Evolutionary conservation across 371 early-diverging fungal species (phyloP).

Genomic region (Mucor saturninus): DNA sequence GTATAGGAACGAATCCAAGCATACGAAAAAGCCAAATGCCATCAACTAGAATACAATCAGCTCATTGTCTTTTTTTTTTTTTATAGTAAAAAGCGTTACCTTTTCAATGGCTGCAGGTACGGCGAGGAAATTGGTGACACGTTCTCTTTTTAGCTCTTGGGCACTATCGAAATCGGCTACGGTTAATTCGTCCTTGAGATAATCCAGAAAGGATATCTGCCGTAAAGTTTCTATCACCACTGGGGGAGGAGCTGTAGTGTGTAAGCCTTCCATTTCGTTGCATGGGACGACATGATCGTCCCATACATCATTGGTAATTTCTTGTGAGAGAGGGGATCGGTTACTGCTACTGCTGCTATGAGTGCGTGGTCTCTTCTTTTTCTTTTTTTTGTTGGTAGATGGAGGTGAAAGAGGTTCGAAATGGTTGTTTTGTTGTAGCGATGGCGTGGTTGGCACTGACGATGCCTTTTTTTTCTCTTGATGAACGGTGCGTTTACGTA

Average conservation of each 20-base stretch:
- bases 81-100: constrained; percentile 35
- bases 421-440: constrained; percentile 14
- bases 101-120: constrained; percentile 86
- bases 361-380: constrained; percentile 8
- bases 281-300: constrained; percentile 14
- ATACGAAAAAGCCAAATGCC: constrained; percentile 89
- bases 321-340: constrained; percentile 16
- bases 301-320: constrained; percentile 8
- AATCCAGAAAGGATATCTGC: constrained; percentile 58
- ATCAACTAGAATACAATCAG: constrained; percentile 62
- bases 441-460: constrained; percentile 19
- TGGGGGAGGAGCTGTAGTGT: neutral
- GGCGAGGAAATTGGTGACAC: constrained; percentile 81
- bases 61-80: neutral
- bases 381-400: constrained; percentile 17
- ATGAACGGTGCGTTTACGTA: constrained; percentile 7
- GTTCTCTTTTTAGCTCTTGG: constrained; percentile 81
- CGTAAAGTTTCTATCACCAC: neutral
- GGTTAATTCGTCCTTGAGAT: constrained; percentile 71
- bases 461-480: constrained; percentile 8
- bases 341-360: neutral
- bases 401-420: constrained; percentile 21
- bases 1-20: constrained; percentile 92
- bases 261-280: neutral
- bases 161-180: constrained; percentile 75